A percentile compares a stretch with the other conserved stretches of the same genome.
phyloP scores from a whole-genome alignment of 345 rosid species.

The Corchorus olitorius region DNA sequence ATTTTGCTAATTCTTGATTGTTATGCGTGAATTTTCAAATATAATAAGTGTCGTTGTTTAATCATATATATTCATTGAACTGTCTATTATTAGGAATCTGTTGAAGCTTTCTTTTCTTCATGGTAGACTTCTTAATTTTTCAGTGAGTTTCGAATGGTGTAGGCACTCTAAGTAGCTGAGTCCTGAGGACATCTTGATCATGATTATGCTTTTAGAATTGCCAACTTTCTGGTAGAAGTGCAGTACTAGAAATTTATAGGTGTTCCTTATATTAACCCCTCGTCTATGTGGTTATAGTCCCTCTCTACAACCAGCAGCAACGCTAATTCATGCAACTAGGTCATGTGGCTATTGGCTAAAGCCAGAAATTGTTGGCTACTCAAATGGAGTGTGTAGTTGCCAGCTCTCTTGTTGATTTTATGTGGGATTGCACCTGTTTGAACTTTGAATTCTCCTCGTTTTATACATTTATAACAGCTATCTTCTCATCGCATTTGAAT shows the following conservation, averaged over 20 bases:
- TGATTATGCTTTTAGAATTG: not conserved
- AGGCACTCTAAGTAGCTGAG: not conserved
- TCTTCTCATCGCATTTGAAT: not conserved
- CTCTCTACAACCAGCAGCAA: not conserved
- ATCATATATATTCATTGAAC: too few species aligned
- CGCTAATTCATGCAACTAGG: not conserved
- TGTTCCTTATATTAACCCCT: not conserved
- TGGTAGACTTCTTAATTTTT: not conserved
- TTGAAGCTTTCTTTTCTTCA: not conserved
- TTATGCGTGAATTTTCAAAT: not conserved
- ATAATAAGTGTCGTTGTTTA: not conserved
- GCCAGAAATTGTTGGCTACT: not conserved
- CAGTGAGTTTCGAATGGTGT: not conserved
- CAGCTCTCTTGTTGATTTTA: not conserved
- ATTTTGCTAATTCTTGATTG: not conserved
- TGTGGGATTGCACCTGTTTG: not conserved
- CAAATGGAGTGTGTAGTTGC: not conserved
- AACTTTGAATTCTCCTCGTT: not conserved
- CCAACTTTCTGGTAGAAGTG: not conserved
- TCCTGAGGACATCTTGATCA: not conserved
- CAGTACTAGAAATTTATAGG: not conserved
- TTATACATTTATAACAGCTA: not conserved
- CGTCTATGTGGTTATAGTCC: not conserved
- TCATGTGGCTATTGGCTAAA: not conserved
- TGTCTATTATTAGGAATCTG: not conserved